Evolutionary conservation across 306 rosid species (phyloP), one percentile per base, ranked within the genome.

Genomic region (Quercus wislizeni): DNA sequence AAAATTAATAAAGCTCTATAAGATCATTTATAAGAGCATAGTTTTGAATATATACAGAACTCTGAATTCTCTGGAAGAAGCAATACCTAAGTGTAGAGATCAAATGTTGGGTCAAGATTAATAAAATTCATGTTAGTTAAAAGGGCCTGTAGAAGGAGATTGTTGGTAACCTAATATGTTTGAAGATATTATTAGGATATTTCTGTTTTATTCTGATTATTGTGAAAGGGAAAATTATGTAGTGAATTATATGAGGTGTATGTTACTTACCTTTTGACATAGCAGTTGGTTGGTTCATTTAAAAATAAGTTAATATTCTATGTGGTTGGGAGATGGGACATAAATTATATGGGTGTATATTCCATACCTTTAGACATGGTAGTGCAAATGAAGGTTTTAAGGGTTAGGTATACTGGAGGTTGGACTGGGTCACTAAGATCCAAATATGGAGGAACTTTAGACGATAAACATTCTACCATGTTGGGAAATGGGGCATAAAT

Each of bases 341-440:
- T 41, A 41, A 41, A 41, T 41, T 8, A 41, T 41, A 41, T 8
- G 3, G 46, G 46, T 41, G 3, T 41, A 41, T 41, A 2, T 41
- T 41, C 11, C 2, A 1, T 41, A 2, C 46, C 46, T 41, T 21
- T 74, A 17, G 56, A 9, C 19, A 56, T 15, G 8, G 49, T 23
- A 23, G 14, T 49, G 73, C 6, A 68, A 46, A 62, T 46, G 2
- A 59, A 71, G 18, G 10, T 17, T 79, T 71, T 67, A 59, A 21
- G 35, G 55, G 30, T 54, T 46, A 6, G 15, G 35, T 41, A 30
- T 11, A 62, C 55, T 51, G 59, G 33, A 57, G 71, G 55, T 18
- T 28, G 28, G 79, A 33, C n/a, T 33, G 5, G 46, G 81, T 67
- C 46, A 23, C 52, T 55, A 52, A 35, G 76, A 73, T 73, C 55